Percentiles rank a stretch among this genome's conserved stretches.
These are phyloP conservation scores for Aspergillus funiculosus DNA, from an alignment of 495 filamentous ascomycete genomes.

Conservation along the genomic window DNA sequence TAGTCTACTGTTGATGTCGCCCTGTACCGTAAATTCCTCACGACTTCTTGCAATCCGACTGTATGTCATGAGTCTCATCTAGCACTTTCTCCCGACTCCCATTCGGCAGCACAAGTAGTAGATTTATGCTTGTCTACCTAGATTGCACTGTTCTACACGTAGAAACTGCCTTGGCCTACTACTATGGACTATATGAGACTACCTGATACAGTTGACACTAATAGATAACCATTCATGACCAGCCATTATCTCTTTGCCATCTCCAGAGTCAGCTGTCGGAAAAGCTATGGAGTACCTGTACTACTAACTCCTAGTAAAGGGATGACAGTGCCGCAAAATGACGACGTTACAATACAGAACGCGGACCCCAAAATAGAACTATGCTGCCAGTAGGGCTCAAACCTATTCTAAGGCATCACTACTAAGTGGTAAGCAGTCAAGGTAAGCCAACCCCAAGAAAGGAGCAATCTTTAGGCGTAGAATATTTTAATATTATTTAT, in stretches of 20 bases:
- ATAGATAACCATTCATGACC: too few species aligned
- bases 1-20: conserved; percentile 5
- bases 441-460: neutral
- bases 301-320: neutral
- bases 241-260: neutral
- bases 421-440: neutral
- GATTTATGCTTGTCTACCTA: too few species aligned
- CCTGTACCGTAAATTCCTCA: conserved; percentile 17
- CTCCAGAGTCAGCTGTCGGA: neutral
- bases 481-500: too few species aligned
- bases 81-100: too few species aligned
- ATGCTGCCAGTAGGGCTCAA: conserved; percentile 13
- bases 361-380: neutral
- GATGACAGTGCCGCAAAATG: neutral
- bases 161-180: too few species aligned
- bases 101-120: too few species aligned
- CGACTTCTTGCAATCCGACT: neutral
- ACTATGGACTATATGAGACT: neutral
- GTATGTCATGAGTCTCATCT: too few species aligned
- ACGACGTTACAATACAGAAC: conserved; percentile 5
- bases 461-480: too few species aligned
- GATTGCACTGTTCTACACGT: too few species aligned
- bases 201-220: neutral
- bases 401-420: conserved; percentile 13
- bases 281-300: too few species aligned